A percentile compares a stretch with the other conserved stretches of the same genome.
These are phyloP conservation scores for Litchi chinensis DNA, from an alignment of 345 rosid species.

Conservation along the genomic window DNA sequence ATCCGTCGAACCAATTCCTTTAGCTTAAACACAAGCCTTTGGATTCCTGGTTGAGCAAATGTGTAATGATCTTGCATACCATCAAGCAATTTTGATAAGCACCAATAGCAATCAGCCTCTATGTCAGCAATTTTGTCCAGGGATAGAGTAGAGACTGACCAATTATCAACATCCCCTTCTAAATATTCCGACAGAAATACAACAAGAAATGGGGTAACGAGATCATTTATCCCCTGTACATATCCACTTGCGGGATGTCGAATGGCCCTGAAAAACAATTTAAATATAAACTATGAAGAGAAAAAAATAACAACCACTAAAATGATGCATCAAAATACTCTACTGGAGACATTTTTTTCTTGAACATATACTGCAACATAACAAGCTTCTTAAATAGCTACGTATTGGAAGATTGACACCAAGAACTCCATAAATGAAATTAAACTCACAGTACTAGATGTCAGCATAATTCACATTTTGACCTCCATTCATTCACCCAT, in stretches of 20 bases:
- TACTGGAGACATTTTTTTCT: neutral
- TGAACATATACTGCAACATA: neutral
- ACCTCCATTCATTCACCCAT: neutral
- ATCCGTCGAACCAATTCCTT: conserved; percentile 94
- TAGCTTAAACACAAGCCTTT: conserved; percentile 96
- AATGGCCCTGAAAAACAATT: conserved; percentile 76
- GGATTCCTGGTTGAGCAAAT: conserved; percentile 99
- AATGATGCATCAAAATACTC: neutral
- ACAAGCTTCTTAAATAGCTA: conserved; percentile 17
- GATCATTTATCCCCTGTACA: conserved; percentile 98
- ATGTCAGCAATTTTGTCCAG: conserved; percentile 63
- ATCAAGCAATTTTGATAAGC: conserved; percentile 92
- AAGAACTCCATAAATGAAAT: neutral
- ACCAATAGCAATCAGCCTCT: conserved; percentile 99
- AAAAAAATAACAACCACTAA: conserved; percentile 15
- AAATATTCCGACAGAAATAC: conserved; percentile 90
- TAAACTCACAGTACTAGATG: neutral
- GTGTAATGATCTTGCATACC: conserved; percentile 99
- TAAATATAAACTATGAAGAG: conserved; percentile 14
- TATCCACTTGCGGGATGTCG: conserved; percentile 99
- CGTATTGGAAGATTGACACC: neutral
- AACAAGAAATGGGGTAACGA: conserved; percentile 95
- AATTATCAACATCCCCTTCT: conserved; percentile 71
- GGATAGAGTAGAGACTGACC: conserved; percentile 76
- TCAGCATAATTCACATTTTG: neutral